These are phyloP conservation scores for Suillus discolor DNA, from an alignment of 768 basidiomycete species.

Conservation along the genomic window DNA sequence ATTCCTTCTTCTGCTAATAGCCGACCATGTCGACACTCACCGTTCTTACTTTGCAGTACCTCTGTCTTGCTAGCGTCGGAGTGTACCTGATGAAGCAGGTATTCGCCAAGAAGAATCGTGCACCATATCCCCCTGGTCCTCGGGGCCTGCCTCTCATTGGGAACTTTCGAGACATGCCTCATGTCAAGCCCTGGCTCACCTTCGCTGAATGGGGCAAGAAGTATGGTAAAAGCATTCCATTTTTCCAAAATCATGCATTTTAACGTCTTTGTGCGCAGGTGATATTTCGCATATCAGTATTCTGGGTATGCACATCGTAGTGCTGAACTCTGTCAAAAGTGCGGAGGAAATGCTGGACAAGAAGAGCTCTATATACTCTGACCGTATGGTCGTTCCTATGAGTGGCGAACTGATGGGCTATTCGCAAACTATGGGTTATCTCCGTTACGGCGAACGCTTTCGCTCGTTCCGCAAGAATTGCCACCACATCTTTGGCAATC, in stretches of 20 bases:
- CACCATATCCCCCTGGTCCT: conserved; percentile 24
- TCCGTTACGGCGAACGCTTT: conserved; percentile 11
- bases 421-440: conserved; percentile 11
- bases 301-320: conserved; percentile 48
- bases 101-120: not conserved
- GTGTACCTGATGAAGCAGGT: conserved; percentile 13
- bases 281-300: conserved; percentile 22
- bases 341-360: conserved; percentile 54
- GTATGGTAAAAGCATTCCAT: conserved; percentile 43
- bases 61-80: conserved; percentile 22
- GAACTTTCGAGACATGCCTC: conserved; percentile 55
- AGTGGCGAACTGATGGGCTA: conserved; percentile 23
- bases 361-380: conserved; percentile 55
- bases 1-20: not conserved
- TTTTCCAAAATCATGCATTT: not conserved
- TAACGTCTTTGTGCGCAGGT: conserved; percentile 24
- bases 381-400: conserved; percentile 5
- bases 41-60: not conserved
- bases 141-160: conserved; percentile 46
- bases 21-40: not conserved
- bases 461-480: conserved; percentile 19
- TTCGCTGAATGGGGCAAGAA: conserved; percentile 54
- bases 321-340: conserved; percentile 50
- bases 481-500: conserved; percentile 16
- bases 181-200: conserved; percentile 50